phyloP scores from a whole-genome alignment of 768 basidiomycete genomes.

The Xerocomus brunneocitrinus region DNA sequence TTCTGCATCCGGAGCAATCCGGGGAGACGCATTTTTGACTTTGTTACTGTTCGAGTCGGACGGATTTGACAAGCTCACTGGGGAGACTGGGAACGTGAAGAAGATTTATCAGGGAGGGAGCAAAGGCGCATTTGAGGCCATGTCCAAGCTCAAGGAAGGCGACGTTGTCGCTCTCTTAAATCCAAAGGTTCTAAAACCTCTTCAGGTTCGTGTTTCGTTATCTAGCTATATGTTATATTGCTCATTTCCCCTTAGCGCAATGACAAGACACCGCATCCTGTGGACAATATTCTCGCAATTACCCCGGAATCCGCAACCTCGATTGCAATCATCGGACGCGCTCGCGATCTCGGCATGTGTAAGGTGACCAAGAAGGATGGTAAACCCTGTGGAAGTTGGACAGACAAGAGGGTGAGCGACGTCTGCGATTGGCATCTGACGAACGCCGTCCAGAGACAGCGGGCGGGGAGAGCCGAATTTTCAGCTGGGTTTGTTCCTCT shows the following conservation, averaged over 20 bases:
- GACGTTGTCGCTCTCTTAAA: constrained; percentile 89
- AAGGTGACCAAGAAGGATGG: constrained; percentile 73
- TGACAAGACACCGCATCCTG: constrained; percentile 64
- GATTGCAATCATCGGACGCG: constrained; percentile 80
- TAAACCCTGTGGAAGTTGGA: constrained; percentile 81
- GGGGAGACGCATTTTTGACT: constrained; percentile 82
- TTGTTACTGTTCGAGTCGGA: constrained; percentile 90
- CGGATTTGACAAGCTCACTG: constrained; percentile 50
- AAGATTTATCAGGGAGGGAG: constrained; percentile 86
- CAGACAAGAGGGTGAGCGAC: constrained; percentile 79
- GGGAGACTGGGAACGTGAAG: constrained; percentile 46
- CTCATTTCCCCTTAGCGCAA: constrained; percentile 12
- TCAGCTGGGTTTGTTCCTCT: constrained; percentile 58
- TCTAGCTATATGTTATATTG: neutral
- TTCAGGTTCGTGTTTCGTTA: constrained; percentile 51
- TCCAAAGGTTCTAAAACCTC: constrained; percentile 81
- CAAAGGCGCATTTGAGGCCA: constrained; percentile 85
- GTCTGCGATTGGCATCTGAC: constrained; percentile 93
- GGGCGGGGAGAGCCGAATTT: constrained; percentile 84
- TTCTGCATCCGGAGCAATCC: constrained; percentile 53
- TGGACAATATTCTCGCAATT: constrained; percentile 77
- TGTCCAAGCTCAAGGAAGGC: constrained; percentile 83
- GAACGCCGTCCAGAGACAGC: constrained; percentile 65
- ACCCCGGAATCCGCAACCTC: constrained; percentile 80
- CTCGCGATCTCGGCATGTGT: constrained; percentile 86